These are phyloP conservation scores for Starmera caribaea DNA, from an alignment of 805 yeast species.

Conservation along the genomic window DNA sequence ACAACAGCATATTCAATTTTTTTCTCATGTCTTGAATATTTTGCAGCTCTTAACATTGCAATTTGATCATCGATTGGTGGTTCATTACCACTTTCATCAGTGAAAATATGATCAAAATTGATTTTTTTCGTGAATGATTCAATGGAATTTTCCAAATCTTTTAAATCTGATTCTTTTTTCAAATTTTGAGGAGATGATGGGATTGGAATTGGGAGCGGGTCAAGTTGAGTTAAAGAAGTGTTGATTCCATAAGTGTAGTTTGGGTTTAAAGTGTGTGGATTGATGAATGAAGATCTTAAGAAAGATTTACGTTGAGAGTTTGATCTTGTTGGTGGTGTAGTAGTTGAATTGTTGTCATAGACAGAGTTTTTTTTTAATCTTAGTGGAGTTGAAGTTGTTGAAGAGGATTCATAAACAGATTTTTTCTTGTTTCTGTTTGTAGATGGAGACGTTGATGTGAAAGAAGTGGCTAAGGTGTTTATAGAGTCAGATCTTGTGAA, in stretches of 20 bases:
- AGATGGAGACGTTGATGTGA: constrained; percentile 1
- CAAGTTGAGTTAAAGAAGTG: no score
- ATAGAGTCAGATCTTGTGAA: constrained; percentile 15
- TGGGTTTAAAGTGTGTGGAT: no score
- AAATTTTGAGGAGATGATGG: constrained; percentile 12
- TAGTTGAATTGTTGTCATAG: constrained; percentile 1
- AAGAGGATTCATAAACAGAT: background rate
- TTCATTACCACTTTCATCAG: constrained; percentile 3
- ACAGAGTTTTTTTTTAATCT: constrained; percentile 8
- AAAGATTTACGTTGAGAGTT: background rate
- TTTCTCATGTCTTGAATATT: constrained; percentile 4
- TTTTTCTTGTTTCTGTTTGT: background rate
- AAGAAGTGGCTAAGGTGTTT: constrained; percentile 15
- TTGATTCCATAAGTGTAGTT: no score
- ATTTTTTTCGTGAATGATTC: background rate
- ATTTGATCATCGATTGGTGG: constrained; percentile 7
- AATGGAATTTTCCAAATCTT: constrained; percentile 4
- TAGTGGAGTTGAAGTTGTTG: constrained; percentile 6
- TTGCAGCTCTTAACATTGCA: constrained; percentile 12
- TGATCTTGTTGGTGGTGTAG: background rate
- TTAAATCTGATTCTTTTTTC: constrained; percentile 12
- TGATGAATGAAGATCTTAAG: no score
- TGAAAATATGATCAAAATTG: background rate
- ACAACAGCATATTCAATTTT: no score
- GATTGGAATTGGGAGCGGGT: no score